Evolutionary conservation across 2,329 filamentous ascomycete genomes (phyloP).

Genomic region (Dendrostoma leiphaemia): DNA sequence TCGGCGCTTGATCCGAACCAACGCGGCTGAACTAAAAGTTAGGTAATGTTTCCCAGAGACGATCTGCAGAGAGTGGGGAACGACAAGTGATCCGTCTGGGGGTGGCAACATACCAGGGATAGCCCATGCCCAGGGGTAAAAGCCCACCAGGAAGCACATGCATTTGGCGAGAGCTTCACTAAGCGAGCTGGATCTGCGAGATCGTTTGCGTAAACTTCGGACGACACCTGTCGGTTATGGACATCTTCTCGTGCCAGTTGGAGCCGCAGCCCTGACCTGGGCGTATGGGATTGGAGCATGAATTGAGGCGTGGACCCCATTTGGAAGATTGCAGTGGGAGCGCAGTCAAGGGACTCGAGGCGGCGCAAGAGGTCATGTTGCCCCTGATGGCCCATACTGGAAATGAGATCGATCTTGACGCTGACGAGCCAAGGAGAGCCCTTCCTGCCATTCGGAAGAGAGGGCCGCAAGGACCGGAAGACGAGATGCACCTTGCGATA

Average conservation of each 20-base stretch:
- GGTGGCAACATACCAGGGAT: constrained; percentile 4
- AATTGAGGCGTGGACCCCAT: constrained; percentile 1
- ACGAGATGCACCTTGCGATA: constrained; percentile 4
- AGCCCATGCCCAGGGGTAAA: constrained; percentile 5
- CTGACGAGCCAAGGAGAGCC: background rate
- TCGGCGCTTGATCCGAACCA: constrained; percentile 1
- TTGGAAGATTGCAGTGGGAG: constrained; percentile 16
- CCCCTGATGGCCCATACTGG: background rate
- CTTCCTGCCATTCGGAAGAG: background rate
- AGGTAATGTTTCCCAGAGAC: background rate
- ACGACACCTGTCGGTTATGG: constrained; percentile 14
- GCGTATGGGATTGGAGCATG: background rate
- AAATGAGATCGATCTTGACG: background rate
- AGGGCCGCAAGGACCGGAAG: background rate
- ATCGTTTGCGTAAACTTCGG: background rate
- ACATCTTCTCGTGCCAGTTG: background rate
- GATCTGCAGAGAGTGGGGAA: background rate
- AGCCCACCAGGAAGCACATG: background rate
- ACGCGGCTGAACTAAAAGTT: background rate
- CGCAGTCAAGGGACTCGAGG: background rate
- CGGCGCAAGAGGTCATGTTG: background rate
- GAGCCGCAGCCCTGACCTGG: background rate
- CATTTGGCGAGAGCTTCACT: constrained; percentile 2
- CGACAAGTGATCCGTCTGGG: background rate
- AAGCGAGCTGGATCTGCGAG: constrained; percentile 1